phyloP scores from a whole-genome alignment of 2,329 filamentous ascomycete species.

The Cladophialophora yegresii region DNA sequence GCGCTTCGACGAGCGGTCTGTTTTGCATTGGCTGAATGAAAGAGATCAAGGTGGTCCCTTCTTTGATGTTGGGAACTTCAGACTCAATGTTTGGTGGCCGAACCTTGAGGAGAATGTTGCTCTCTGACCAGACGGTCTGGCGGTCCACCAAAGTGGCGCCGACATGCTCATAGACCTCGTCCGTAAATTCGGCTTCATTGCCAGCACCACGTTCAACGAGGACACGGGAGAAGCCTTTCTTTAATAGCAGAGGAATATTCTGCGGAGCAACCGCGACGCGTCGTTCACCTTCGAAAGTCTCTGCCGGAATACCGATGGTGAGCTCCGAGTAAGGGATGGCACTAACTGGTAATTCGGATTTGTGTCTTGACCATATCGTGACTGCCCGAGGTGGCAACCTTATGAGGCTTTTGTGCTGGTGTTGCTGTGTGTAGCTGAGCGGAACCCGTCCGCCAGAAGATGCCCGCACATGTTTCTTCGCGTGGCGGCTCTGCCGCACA shows the following conservation, averaged over 20 bases:
- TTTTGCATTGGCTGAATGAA: conserved; percentile 84
- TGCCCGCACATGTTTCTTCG: conserved; percentile 22
- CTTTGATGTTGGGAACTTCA: conserved; percentile 68
- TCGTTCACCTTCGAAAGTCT: conserved; percentile 75
- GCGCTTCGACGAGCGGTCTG: conserved; percentile 69
- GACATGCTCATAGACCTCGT: conserved; percentile 73
- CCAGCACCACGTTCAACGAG: conserved; percentile 82
- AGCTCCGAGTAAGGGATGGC: conserved; percentile 66
- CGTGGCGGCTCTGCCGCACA: conserved; percentile 19
- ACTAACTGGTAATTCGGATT: conserved; percentile 23
- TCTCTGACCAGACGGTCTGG: conserved; percentile 68
- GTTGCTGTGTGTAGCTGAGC: conserved; percentile 5
- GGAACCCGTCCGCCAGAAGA: conserved; percentile 23
- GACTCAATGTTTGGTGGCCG: conserved; percentile 67
- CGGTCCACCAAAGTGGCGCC: conserved; percentile 75
- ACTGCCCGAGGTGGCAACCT: conserved; percentile 18
- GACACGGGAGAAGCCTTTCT: conserved; percentile 79
- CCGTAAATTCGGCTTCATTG: conserved; percentile 71
- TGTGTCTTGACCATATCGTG: conserved; percentile 28
- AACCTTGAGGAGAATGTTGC: conserved; percentile 83
- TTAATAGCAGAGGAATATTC: conserved; percentile 77
- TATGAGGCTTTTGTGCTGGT: conserved; percentile 20
- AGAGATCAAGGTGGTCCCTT: conserved; percentile 74
- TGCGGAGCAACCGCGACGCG: conserved; percentile 82
- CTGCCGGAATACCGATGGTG: conserved; percentile 75